Evolutionary conservation across 1,284 basidiomycete genomes (phyloP).

Genomic region (Moesziomyces parantarcticus): DNA sequence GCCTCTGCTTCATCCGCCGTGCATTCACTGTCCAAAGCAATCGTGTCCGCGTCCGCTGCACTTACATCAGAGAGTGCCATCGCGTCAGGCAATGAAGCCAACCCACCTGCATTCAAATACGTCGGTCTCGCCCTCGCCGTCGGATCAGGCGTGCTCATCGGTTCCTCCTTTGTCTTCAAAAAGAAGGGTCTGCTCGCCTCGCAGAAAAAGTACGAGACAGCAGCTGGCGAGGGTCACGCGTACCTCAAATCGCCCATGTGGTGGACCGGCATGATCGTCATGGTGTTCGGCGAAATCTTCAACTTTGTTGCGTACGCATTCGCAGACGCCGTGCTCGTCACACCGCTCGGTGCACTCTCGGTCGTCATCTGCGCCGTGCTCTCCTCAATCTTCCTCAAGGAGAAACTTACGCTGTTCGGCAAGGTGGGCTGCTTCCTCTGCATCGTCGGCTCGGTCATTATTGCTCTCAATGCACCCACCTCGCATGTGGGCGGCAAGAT

Average conservation of each 20-base stretch:
- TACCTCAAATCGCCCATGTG: slow-evolving; percentile 75
- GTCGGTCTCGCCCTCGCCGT: slow-evolving; percentile 81
- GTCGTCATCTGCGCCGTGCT: slow-evolving; percentile 95
- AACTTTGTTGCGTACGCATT: slow-evolving; percentile 80
- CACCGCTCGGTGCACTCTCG: slow-evolving; percentile 94
- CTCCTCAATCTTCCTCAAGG: slow-evolving; percentile 91
- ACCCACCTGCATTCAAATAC: slow-evolving; percentile 70
- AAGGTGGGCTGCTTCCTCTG: slow-evolving; percentile 83
- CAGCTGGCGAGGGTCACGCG: slow-evolving; percentile 89
- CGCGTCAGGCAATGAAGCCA: slow-evolving; percentile 42
- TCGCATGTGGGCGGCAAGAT: slow-evolving; percentile 85
- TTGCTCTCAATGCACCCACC: slow-evolving; percentile 80
- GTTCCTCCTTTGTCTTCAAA: slow-evolving; percentile 89
- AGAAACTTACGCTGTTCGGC: slow-evolving; percentile 74
- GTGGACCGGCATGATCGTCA: slow-evolving; percentile 67
- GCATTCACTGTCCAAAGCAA: slow-evolving; percentile 49
- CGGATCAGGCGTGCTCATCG: slow-evolving; percentile 86
- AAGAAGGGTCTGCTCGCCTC: slow-evolving; percentile 74
- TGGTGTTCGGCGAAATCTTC: slow-evolving; percentile 57
- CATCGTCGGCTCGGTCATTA: slow-evolving; percentile 80
- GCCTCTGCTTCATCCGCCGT: slow-evolving; percentile 50
- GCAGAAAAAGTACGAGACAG: slow-evolving; percentile 71
- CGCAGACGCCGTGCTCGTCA: slow-evolving; percentile 88
- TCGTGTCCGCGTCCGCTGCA: slow-evolving; percentile 57
- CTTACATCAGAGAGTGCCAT: slow-evolving; percentile 53